A percentile compares a stretch with the other conserved stretches of the same genome.
Evolutionary conservation across 495 filamentous ascomycete species (phyloP).

Genomic region (Podospora fimiseda): DNA sequence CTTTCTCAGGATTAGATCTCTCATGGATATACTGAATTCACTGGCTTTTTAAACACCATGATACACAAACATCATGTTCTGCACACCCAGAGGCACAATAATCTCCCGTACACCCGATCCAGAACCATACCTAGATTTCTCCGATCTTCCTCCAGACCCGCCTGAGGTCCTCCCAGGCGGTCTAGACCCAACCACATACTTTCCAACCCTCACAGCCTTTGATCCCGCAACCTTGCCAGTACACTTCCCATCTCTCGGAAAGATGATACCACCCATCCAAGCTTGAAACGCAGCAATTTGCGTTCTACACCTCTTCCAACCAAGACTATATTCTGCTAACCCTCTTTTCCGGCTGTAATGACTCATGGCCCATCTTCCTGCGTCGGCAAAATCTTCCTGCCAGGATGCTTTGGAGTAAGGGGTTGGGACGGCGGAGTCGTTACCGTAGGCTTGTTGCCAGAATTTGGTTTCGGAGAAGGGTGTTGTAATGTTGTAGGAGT

Average conservation of each 20-base stretch:
- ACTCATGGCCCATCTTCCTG: conserved; percentile 18
- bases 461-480: conserved; percentile 12
- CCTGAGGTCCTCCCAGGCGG: neutral
- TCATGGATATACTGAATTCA: too few relatives aligned
- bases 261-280: conserved; percentile 11
- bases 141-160: too few relatives aligned
- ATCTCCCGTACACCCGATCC: neutral
- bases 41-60: too few relatives aligned
- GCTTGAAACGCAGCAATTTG: conserved; percentile 8
- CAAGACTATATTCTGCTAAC: conserved; percentile 8
- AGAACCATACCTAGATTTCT: too few relatives aligned
- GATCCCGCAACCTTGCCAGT: conserved; percentile 2
- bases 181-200: neutral
- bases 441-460: conserved; percentile 8
- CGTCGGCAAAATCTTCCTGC: conserved; percentile 23
- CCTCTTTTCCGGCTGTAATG: conserved; percentile 7
- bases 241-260: conserved; percentile 5
- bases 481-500: neutral
- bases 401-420: conserved; percentile 12
- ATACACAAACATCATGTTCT: neutral
- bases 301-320: conserved; percentile 10
- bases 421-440: conserved; percentile 14
- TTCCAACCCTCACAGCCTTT: neutral
- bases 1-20: too few relatives aligned
- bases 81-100: neutral